A percentile compares a stretch with the other conserved stretches of the same genome.
Conservation (phyloP, 2,329 filamentous ascomycete genomes). For the Fusarium goolgardi region DNA sequence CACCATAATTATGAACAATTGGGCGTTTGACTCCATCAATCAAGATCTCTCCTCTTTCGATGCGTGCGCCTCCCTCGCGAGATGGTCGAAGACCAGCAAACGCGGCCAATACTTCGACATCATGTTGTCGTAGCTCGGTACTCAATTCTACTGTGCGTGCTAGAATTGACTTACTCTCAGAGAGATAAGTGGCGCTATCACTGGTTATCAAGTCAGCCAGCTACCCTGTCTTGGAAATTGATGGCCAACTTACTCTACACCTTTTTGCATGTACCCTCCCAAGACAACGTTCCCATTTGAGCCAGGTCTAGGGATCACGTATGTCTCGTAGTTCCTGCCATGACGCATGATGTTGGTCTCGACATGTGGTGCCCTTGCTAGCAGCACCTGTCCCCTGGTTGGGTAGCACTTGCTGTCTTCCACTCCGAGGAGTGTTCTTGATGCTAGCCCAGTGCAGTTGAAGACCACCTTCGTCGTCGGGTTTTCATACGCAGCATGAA, state of each 20-base stretch:
- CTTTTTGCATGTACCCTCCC: conserved; percentile 14
- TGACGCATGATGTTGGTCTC: conserved; percentile 4
- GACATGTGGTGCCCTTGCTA: background rate
- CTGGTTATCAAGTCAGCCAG: background rate
- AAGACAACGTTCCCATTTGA: conserved; percentile 11
- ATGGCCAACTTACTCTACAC: background rate
- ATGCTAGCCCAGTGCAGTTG: background rate
- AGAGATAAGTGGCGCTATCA: background rate
- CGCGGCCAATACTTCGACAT: background rate
- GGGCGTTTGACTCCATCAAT: background rate
- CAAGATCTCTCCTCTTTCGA: background rate
- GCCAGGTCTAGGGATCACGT: conserved; percentile 4
- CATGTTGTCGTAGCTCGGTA: background rate
- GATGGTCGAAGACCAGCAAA: conserved; percentile 9
- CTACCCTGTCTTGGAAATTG: rapidly evolving
- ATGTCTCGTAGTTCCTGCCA: conserved; percentile 1
- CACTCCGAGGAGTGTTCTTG: background rate
- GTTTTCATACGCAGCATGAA: background rate
- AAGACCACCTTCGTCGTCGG: background rate
- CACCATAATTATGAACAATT: conserved; percentile 7
- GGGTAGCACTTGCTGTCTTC: conserved; percentile 11
- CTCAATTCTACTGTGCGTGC: conserved; percentile 1
- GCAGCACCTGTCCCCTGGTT: background rate
- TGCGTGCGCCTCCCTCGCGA: background rate
- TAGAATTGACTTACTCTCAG: background rate